These are phyloP conservation scores for Emmonsia crescens DNA, from an alignment of 2,329 filamentous ascomycete species.

Conservation along the genomic window DNA sequence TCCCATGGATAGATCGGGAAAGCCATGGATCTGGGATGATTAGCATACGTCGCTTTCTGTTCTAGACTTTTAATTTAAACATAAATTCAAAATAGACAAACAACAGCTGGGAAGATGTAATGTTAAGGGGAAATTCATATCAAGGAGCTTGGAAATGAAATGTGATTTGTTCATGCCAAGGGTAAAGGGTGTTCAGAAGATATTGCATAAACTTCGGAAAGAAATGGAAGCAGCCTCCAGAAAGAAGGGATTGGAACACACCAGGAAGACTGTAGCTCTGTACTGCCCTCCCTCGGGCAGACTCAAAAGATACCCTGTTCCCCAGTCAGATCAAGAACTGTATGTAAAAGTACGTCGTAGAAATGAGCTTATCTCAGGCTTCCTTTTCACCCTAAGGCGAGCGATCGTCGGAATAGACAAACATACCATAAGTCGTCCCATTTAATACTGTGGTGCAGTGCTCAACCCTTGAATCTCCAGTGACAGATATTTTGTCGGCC, in stretches of 20 bases:
- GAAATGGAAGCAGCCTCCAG: background rate
- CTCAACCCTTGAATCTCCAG: conserved; percentile 55
- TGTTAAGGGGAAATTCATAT: background rate
- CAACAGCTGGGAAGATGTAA: background rate
- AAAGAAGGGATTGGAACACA: conserved; percentile 2
- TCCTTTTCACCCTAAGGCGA: too few species aligned
- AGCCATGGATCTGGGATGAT: conserved; percentile 54
- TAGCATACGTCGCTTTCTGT: background rate
- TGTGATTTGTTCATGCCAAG: background rate
- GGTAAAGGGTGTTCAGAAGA: background rate
- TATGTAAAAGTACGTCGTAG: background rate
- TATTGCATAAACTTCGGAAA: background rate
- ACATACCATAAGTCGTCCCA: conserved; percentile 55
- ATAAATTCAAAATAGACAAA: background rate
- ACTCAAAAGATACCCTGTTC: conserved; percentile 44
- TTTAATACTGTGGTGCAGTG: conserved; percentile 54
- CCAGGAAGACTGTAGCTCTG: conserved; percentile 39
- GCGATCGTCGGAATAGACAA: background rate
- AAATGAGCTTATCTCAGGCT: background rate
- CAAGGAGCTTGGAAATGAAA: background rate
- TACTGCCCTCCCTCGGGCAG: conserved; percentile 37
- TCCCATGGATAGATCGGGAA: conserved; percentile 69
- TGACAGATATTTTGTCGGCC: conserved; percentile 51
- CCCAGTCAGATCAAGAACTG: conserved; percentile 41
- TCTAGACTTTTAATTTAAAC: background rate